Percentiles rank a stretch among this genome's conserved stretches.
These are phyloP conservation scores for Effrenium voratum DNA, from an alignment of 73 alveolate species.

Conservation along the genomic window DNA sequence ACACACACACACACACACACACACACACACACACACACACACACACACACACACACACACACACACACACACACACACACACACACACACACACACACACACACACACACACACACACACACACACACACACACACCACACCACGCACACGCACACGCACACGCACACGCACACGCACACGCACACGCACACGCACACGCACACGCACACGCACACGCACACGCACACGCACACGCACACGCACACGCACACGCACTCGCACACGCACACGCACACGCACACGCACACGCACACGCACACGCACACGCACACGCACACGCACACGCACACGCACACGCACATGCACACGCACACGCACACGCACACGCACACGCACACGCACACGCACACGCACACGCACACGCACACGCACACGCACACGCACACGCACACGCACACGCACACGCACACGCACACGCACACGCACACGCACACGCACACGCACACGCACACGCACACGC, in stretches of 20 bases:
- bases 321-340: background rate
- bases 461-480: background rate
- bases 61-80: background rate
- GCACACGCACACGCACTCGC: background rate
- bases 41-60: background rate
- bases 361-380: background rate
- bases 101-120: background rate
- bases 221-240: background rate
- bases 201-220: background rate
- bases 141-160: background rate
- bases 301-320: background rate
- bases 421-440: background rate
- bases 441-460: background rate
- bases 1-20: background rate
- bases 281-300: background rate
- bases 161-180: background rate
- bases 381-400: background rate
- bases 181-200: background rate
- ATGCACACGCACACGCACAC: background rate
- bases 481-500: background rate
- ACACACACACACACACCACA: background rate
- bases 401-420: background rate
- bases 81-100: background rate
- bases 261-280: background rate
- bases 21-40: background rate